Percentiles rank a stretch among this genome's conserved stretches.
Conservation (phyloP, 768 basidiomycete species). For the Russula sp. region DNA sequence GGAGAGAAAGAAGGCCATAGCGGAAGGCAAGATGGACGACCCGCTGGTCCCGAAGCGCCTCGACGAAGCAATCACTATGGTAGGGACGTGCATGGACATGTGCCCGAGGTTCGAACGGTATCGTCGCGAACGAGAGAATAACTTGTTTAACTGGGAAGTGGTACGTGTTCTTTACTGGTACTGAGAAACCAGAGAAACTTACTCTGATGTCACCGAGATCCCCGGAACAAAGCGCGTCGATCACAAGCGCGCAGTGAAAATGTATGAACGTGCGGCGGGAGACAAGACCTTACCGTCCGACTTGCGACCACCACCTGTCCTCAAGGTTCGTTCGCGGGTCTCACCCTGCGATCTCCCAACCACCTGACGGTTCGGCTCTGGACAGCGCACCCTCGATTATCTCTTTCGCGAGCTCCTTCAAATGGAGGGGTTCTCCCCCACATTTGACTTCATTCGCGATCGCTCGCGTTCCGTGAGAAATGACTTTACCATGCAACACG, state of each 20-base stretch:
- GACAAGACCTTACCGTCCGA: conserved; percentile 90
- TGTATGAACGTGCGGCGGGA: conserved; percentile 90
- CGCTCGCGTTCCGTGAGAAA: conserved; percentile 84
- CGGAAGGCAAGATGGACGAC: conserved; percentile 83
- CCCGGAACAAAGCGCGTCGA: conserved; percentile 82
- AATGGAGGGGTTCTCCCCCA: conserved; percentile 56
- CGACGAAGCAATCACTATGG: conserved; percentile 87
- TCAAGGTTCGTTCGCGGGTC: conserved; percentile 45
- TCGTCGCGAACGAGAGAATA: conserved; percentile 82
- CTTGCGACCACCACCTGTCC: conserved; percentile 76
- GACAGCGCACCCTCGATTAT: conserved; percentile 81
- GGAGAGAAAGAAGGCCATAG: conserved; percentile 67
- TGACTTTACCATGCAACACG: conserved; percentile 92
- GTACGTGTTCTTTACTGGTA: conserved; percentile 39
- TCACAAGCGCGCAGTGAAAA: conserved; percentile 84
- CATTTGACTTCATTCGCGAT: conserved; percentile 85
- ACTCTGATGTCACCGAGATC: conserved; percentile 46
- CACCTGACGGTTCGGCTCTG: not conserved
- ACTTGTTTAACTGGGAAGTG: conserved; percentile 78
- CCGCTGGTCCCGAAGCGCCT: conserved; percentile 71
- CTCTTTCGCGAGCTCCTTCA: conserved; percentile 79
- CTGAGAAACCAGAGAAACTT: conserved; percentile 1
- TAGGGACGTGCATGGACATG: conserved; percentile 90
- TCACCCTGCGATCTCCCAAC: not conserved
- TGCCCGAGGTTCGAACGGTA: conserved; percentile 93